phyloP scores from a whole-genome alignment of 2,329 filamentous ascomycete genomes.

The Colletotrichum truncatum region DNA sequence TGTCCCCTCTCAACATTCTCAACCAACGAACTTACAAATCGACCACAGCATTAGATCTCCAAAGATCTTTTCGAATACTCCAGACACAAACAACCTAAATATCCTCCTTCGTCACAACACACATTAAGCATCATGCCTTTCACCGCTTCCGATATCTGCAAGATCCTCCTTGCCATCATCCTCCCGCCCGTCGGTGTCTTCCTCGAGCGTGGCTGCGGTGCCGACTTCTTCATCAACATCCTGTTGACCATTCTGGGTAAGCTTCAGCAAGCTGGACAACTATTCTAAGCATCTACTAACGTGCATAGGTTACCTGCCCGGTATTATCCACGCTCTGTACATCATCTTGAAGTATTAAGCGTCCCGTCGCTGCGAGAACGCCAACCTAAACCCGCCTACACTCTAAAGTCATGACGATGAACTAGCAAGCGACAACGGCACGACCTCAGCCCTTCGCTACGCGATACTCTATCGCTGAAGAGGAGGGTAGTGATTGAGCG shows the following conservation, averaged over 20 bases:
- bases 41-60: background rate
- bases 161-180: slow-evolving; percentile 86
- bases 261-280: slow-evolving; percentile 31
- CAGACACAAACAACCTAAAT: background rate
- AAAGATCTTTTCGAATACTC: slow-evolving; percentile 10
- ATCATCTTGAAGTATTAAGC: slow-evolving; percentile 88
- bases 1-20: background rate
- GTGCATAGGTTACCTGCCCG: slow-evolving; percentile 69
- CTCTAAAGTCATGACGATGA: background rate
- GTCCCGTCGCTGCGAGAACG: background rate
- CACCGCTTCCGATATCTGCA: slow-evolving; percentile 67
- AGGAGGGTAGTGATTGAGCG: background rate
- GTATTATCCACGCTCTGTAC: slow-evolving; percentile 94
- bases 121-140: slow-evolving; percentile 60
- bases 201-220: slow-evolving; percentile 90
- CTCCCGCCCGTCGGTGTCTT: slow-evolving; percentile 92
- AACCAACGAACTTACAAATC: slow-evolving; percentile 17
- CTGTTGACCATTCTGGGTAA: slow-evolving; percentile 78
- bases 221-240: slow-evolving; percentile 92
- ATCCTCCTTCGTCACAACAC: background rate
- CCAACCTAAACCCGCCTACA: background rate
- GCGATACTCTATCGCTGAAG: background rate
- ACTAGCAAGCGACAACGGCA: background rate
- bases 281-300: background rate
- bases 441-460: background rate